A percentile compares a stretch with the other conserved stretches of the same genome.
Evolutionary conservation across 2,329 filamentous ascomycete species (phyloP).

Genomic region (Nemania serpens): DNA sequence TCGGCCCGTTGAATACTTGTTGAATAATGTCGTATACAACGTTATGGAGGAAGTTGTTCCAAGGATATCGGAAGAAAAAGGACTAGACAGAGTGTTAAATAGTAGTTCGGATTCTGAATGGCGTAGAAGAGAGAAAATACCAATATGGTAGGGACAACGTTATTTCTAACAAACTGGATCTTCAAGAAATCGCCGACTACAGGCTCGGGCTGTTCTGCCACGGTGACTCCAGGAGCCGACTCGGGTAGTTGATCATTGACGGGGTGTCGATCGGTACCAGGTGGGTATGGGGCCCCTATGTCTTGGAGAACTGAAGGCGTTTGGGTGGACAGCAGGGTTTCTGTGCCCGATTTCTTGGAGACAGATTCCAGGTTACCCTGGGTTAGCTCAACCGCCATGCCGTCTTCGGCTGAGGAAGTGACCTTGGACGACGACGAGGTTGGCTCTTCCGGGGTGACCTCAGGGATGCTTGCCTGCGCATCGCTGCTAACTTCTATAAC

Average conservation of each 20-base stretch:
- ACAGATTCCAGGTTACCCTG: background rate
- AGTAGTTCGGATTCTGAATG: background rate
- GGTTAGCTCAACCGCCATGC: background rate
- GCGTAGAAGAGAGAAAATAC: conserved; percentile 56
- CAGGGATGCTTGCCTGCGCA: conserved; percentile 11
- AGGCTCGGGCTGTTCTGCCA: conserved; percentile 51
- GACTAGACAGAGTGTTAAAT: conserved; percentile 58
- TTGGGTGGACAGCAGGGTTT: conserved; percentile 3
- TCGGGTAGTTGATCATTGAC: background rate
- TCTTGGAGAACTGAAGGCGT: background rate
- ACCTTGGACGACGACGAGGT: conserved; percentile 1
- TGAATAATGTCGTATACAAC: conserved; percentile 99
- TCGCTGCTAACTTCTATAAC: conserved; percentile 6
- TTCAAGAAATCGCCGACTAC: conserved; percentile 96
- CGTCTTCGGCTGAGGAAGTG: background rate
- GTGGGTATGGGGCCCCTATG: background rate
- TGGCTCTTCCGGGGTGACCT: conserved; percentile 11
- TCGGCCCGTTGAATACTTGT: conserved; percentile 97
- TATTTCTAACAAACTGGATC: conserved; percentile 93
- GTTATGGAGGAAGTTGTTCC: conserved; percentile 99
- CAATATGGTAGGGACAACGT: conserved; percentile 92
- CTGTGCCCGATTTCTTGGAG: background rate
- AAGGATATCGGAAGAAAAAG: conserved; percentile 98
- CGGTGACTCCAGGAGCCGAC: conserved; percentile 10
- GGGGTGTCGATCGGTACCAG: conserved; percentile 6